These are phyloP conservation scores for Ophiocordyceps australis DNA, from an alignment of 2,329 filamentous ascomycete genomes.

Conservation along the genomic window DNA sequence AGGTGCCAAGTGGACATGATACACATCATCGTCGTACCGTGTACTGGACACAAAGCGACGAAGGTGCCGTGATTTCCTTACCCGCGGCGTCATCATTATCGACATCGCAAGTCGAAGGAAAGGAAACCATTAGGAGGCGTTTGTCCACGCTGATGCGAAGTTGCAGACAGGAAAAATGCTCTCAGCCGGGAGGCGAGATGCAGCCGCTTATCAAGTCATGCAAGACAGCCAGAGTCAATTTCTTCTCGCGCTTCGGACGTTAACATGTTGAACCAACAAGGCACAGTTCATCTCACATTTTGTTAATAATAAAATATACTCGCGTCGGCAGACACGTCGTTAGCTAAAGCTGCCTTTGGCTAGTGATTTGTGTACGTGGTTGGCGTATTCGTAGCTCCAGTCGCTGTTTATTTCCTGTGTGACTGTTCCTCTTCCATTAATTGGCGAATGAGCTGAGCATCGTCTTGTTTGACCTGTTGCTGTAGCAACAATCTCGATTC, in stretches of 20 bases:
- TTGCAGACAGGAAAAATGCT: conserved; percentile 9
- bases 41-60: conserved; percentile 42
- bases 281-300: background rate
- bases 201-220: conserved; percentile 2
- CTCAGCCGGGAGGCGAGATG: too few species aligned
- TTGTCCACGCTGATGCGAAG: conserved; percentile 16
- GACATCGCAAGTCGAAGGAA: conserved; percentile 26
- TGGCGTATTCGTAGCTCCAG: conserved; percentile 2
- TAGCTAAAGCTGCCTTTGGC: too few species aligned
- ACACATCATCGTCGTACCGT: conserved; percentile 19
- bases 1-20: conserved; percentile 1
- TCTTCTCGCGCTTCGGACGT: conserved; percentile 26
- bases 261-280: conserved; percentile 5
- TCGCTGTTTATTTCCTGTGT: background rate
- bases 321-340: too few species aligned
- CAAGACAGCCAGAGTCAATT: conserved; percentile 9
- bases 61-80: conserved; percentile 12
- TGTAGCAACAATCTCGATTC: conserved; percentile 17
- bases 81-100: conserved; percentile 6
- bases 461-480: conserved; percentile 25
- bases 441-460: conserved; percentile 28
- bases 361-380: too few species aligned
- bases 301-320: conserved; percentile 1
- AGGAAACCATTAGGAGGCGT: conserved; percentile 27
- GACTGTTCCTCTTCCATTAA: conserved; percentile 26